Evolutionary conservation across 352 stramenopile species (phyloP), one percentile per base, ranked within the genome.

Genomic region (Halophytophthora polymorphica): DNA sequence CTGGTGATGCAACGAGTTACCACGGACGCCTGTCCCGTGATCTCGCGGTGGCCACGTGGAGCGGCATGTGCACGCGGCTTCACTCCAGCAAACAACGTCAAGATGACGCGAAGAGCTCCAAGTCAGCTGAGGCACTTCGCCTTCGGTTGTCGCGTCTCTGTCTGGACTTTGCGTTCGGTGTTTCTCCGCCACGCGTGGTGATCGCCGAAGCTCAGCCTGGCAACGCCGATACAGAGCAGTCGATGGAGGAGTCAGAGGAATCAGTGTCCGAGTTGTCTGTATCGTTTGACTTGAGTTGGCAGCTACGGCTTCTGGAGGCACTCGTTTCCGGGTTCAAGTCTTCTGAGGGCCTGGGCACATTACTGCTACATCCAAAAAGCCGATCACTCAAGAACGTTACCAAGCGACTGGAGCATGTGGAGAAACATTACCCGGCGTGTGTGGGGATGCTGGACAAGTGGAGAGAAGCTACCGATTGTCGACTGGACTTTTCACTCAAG

Each of bases 151-250:
- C 74, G 17, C 61, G 75, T 0, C 53, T 86, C 23, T 71, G 55
- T 29, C 68, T 86, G 29, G 71, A 86, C 41, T 86, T 86, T 58
- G 61, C 69, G 10, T 73, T 86, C 39, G 78, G 69, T 22, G 56
- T 77, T 43, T 38, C 53, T 37, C 55, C 53, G 23, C 42, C 53
- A 25, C 46, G 37, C 4, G 39, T 50, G 5, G 42, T n/a, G 45
- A 41, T 50, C 23, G 53, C 43, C 15, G 34, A 58, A 59, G 35
- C 54, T n/a, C 14, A 37, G 34, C 11, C 33, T 50, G 29, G 18
- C 21, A 25, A 42, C 31, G 2, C 17, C 4, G 42, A 39, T 28
- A 6, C 34, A 51, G 18, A 35, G 1, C 19, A 61, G 5, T 34
- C 29, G 25, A 15, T 19, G 23, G 44, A 57, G 15, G 28, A 14